Percentiles rank a stretch among this genome's conserved stretches.
Conservation (phyloP, 192 early-diverging fungal genomes). For the Entomortierella chlamydospora region DNA sequence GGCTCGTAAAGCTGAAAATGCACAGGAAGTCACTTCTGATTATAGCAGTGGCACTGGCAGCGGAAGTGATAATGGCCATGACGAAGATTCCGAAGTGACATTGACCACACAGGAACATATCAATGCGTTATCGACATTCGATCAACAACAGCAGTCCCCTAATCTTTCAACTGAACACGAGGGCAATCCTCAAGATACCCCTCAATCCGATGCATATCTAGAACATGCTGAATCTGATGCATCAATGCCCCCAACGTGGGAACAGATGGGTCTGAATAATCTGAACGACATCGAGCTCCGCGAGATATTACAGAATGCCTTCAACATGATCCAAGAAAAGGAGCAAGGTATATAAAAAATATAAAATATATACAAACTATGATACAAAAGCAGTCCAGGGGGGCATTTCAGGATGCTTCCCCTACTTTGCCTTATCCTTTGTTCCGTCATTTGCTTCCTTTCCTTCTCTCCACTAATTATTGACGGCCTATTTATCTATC, state of each 20-base stretch:
- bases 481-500: neutral
- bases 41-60: slow-evolving; percentile 27
- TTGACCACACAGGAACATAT: neutral
- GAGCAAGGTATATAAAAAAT: slow-evolving; percentile 34
- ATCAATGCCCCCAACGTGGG: neutral
- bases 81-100: slow-evolving; percentile 14
- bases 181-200: slow-evolving; percentile 7
- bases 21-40: slow-evolving; percentile 19
- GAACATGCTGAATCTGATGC: too few relatives aligned
- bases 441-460: neutral
- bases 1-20: slow-evolving; percentile 5
- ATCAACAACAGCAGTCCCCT: slow-evolving; percentile 17
- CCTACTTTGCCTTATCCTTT: neutral
- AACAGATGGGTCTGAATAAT: slow-evolving; percentile 30
- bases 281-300: slow-evolving; percentile 27
- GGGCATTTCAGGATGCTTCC: neutral
- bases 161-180: neutral
- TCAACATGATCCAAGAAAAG: slow-evolving; percentile 44
- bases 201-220: neutral
- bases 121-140: neutral
- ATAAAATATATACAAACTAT: too few relatives aligned
- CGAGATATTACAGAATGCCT: slow-evolving; percentile 29
- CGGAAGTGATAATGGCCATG: slow-evolving; percentile 30
- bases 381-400: too few relatives aligned
- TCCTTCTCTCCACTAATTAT: neutral